These are phyloP conservation scores for Aspergillus phoenicis DNA, from an alignment of 2,329 filamentous ascomycete species.

Conservation along the genomic window DNA sequence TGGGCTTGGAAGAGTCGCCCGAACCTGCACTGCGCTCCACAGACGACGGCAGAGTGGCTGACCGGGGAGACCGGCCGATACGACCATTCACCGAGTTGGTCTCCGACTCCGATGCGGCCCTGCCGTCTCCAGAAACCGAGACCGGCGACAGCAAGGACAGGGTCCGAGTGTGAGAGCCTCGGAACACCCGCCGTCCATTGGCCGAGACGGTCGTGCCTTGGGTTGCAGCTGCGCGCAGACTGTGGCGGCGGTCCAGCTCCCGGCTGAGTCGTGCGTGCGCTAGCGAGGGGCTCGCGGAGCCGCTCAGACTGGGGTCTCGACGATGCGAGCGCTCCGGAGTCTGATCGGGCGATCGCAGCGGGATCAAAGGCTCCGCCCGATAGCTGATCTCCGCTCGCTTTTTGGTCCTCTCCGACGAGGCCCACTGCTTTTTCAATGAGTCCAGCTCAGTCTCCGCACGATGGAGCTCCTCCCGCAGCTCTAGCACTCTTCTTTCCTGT, in stretches of 20 bases:
- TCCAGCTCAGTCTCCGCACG: constrained; percentile 77
- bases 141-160: constrained; percentile 79
- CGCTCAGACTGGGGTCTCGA: constrained; percentile 32
- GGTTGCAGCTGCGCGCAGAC: constrained; percentile 57
- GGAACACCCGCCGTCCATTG: constrained; percentile 66
- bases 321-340: constrained; percentile 17
- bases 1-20: constrained; percentile 26
- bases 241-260: constrained; percentile 74
- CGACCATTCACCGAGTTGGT: constrained; percentile 26
- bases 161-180: constrained; percentile 64
- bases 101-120: constrained; percentile 21
- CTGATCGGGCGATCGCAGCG: constrained; percentile 49
- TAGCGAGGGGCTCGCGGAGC: constrained; percentile 27
- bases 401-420: constrained; percentile 72
- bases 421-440: constrained; percentile 81
- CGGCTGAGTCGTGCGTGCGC: constrained; percentile 43
- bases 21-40: constrained; percentile 36
- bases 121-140: constrained; percentile 24
- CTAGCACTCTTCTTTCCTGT: constrained; percentile 87
- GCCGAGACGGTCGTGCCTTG: constrained; percentile 37
- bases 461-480: constrained; percentile 84
- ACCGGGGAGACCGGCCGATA: constrained; percentile 41
- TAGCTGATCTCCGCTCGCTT: constrained; percentile 69
- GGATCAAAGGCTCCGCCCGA: constrained; percentile 61
- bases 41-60: constrained; percentile 46